Evolutionary conservation across 1,284 basidiomycete species (phyloP), one percentile per base, ranked within the genome.

Genomic region (Amylostereum areolatum): DNA sequence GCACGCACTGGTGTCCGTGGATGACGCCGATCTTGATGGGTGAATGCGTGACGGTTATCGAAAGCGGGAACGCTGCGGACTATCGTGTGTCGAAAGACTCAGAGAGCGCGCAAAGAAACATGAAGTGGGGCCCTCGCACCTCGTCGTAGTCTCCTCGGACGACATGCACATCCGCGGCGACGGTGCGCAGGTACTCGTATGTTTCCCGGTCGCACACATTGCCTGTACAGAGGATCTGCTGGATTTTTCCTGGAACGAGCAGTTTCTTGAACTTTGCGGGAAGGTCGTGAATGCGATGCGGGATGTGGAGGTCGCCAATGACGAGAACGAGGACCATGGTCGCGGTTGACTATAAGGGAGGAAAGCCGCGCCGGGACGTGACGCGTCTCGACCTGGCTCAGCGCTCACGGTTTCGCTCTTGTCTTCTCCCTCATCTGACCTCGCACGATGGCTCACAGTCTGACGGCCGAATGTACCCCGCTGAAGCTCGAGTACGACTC

Each of bases 171-270:
- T 98, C 97, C 7, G 89, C 85, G n/a, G 92, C 88, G 25, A 99
- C 89, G n/a, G 91, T 93, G 50, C 92, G 77, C n/a, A 99, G 76
- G 70, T 97, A 99, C 62, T 98, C 96, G 62, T 89, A 93, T 9
- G 96, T 99, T 70, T 97, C 96, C 60, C 89, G 86, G 71, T 99
- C 97, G 66, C 93, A 97, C 10, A 98, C 87, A 64, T 99, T 99
- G 44, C 96, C 97, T 0, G 96, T 99, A 66, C 94, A 97, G 32
- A 99, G 78, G 55, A 99, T 97, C 69, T 99, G 96, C 56, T 96
- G 92, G 37, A 99, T 99, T 72, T 99, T 99, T 34, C 97, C 96
- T 8, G 96, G 85, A 2, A 95, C 93, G 0, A 99, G 77, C 0
- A 99, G 85, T 66, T 98, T 97, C 71, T 96, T 96, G 73, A 99